Evolutionary conservation across 345 rosid genomes (phyloP), one percentile per base, ranked within the genome.

Genomic region (Linum tenue): DNA sequence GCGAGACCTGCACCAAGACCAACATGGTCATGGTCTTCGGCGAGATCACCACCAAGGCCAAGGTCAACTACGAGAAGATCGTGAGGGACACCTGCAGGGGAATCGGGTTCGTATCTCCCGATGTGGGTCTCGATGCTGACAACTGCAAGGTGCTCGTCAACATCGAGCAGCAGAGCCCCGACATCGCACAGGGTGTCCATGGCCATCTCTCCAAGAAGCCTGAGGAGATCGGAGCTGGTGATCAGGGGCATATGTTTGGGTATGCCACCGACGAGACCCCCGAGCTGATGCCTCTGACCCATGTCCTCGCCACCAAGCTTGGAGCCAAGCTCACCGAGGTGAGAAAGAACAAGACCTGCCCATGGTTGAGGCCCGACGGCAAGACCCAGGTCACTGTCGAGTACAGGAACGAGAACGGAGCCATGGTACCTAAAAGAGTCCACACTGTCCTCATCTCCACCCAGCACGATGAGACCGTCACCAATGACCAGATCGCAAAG

Each of bases 191-290:
- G 63, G 95, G 95, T 60, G 89, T 88, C 65, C 95, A 88, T 39
- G 95, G 95, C 3, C 95, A 84, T 65, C 80, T 88, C 48, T 78
- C 84, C 64, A 88, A 88, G 68, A 85, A 82, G 68, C 91, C 95
- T 17, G 91, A 88, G 73, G 91, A 87, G n/a, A 87, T 87, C 55
- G 95, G 95, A 38, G 95, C 95, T 67, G 95, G 95, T 66, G 95
- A 87, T 64, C 90, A 86, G 50, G 92, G 89, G 3, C 92, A 86
- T 70, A 87, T 87, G 90, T 87, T 87, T 53, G 91, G 95, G 2
- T 87, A 87, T 61, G 94, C 92, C n/a, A 80, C 92, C 0, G 89
- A 87, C 67, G 90, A 87, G 64, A 87, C 92, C 3, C 84, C 88
- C 8, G 94, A 87, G 77, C 70, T 85, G 5, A 85, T 87, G 95